These are phyloP conservation scores for Euphorbia lathyris DNA, from an alignment of 345 rosid species.

Conservation along the genomic window DNA sequence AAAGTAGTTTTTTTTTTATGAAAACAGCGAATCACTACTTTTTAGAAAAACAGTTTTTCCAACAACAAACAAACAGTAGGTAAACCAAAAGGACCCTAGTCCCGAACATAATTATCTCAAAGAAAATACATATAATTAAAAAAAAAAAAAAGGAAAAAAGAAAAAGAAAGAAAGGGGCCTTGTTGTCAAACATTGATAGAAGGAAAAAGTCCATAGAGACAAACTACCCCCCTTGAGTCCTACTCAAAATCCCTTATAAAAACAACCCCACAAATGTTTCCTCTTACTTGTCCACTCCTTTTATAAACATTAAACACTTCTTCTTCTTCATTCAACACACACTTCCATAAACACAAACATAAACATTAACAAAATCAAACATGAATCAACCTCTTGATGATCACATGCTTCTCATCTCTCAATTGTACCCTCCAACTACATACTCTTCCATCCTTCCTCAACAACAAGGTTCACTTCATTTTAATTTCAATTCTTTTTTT, in stretches of 20 bases:
- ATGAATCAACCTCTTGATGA: constrained; percentile 32
- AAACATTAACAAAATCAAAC: neutral
- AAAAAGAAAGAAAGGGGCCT: neutral
- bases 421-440: constrained; percentile 40
- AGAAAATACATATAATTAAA: too few relatives aligned
- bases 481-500: too few relatives aligned
- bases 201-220: neutral
- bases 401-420: constrained; percentile 51
- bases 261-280: constrained; percentile 13
- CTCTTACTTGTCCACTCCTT: constrained; percentile 35
- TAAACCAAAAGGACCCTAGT: too few relatives aligned
- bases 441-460: constrained; percentile 47
- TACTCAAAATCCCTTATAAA: constrained; percentile 30
- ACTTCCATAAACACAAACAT: too few relatives aligned
- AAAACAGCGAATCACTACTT: too few relatives aligned
- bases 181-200: neutral
- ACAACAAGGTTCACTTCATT: constrained; percentile 43
- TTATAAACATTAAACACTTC: constrained; percentile 9
- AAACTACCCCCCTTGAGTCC: constrained; percentile 13
- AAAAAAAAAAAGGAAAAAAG: neutral
- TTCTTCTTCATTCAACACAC: neutral
- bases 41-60: too few relatives aligned
- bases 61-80: too few relatives aligned
- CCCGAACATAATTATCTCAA: too few relatives aligned
- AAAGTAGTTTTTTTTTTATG: too few relatives aligned